A percentile compares a stretch with the other conserved stretches of the same genome.
phyloP scores from a whole-genome alignment of 2,329 filamentous ascomycete species.

The Chlorencoelia australis region DNA sequence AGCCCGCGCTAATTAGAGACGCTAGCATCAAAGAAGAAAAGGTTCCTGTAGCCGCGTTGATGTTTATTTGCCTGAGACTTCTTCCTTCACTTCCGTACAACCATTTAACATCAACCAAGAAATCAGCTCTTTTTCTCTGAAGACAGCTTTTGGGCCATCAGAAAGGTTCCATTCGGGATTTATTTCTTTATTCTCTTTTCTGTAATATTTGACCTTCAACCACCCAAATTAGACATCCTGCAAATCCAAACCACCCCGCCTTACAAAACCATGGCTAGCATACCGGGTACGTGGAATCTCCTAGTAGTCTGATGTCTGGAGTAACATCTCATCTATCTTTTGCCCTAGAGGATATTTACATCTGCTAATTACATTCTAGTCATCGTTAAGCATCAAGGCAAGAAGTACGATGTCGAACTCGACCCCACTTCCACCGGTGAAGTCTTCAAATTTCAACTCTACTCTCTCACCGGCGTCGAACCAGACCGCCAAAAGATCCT shows the following conservation, averaged over 20 bases:
- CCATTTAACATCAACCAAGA: too few species aligned
- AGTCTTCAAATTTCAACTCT: conserved; percentile 91
- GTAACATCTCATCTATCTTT: too few species aligned
- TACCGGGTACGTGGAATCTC: conserved; percentile 22
- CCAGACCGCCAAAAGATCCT: conserved; percentile 94
- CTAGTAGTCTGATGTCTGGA: too few species aligned
- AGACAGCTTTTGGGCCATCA: too few species aligned
- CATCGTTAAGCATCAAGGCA: conserved; percentile 88
- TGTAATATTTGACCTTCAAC: not conserved
- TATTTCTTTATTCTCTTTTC: not conserved
- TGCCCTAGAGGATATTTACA: too few species aligned
- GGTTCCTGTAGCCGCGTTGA: too few species aligned
- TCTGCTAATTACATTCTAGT: conserved; percentile 44
- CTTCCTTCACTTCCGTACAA: too few species aligned
- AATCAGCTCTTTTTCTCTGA: too few species aligned
- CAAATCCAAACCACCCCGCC: conserved; percentile 10
- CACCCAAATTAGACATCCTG: not conserved
- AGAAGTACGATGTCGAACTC: conserved; percentile 88
- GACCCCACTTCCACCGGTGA: conserved; percentile 78
- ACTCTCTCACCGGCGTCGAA: conserved; percentile 89
- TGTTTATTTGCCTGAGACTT: too few species aligned
- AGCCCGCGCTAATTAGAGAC: too few species aligned
- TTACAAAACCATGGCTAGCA: conserved; percentile 26
- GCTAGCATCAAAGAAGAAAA: too few species aligned
- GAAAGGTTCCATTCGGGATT: conserved; percentile 1